Conservation (phyloP, 495 filamentous ascomycete species). For the Copromyces sp. region DNA sequence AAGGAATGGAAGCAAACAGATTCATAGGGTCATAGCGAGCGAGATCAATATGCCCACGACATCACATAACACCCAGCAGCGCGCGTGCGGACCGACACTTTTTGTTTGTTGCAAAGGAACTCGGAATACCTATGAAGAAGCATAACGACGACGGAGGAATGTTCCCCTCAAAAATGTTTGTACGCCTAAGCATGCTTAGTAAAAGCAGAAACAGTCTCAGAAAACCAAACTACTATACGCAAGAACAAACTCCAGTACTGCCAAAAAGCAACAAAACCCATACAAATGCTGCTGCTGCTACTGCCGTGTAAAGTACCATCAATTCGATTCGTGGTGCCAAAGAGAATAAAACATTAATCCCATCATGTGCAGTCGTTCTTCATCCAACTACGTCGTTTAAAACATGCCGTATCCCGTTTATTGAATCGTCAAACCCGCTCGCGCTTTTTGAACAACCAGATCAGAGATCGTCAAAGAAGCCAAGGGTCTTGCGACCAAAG, state of each 20-base stretch:
- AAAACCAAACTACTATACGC: not conserved
- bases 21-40: not conserved
- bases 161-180: not conserved
- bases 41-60: not conserved
- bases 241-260: not conserved
- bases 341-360: not conserved
- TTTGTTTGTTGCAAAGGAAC: not conserved
- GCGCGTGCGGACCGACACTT: not conserved
- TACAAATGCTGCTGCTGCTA: not conserved
- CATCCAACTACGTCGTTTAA: not conserved
- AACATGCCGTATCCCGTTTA: not conserved
- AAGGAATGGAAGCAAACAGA: not conserved
- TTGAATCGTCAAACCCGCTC: not conserved
- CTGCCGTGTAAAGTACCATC: not conserved
- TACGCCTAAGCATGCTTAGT: not conserved
- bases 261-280: not conserved
- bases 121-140: not conserved
- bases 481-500: slow-evolving; percentile 33
- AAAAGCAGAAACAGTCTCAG: not conserved
- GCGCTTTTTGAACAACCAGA: not conserved
- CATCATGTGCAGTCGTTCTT: slow-evolving; percentile 5
- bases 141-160: not conserved
- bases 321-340: not conserved
- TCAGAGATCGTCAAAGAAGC: slow-evolving; percentile 17
- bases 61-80: not conserved